Evolutionary conservation across 306 rosid species (phyloP), one percentile per base, ranked within the genome.

Genomic region (Malus asiatica): DNA sequence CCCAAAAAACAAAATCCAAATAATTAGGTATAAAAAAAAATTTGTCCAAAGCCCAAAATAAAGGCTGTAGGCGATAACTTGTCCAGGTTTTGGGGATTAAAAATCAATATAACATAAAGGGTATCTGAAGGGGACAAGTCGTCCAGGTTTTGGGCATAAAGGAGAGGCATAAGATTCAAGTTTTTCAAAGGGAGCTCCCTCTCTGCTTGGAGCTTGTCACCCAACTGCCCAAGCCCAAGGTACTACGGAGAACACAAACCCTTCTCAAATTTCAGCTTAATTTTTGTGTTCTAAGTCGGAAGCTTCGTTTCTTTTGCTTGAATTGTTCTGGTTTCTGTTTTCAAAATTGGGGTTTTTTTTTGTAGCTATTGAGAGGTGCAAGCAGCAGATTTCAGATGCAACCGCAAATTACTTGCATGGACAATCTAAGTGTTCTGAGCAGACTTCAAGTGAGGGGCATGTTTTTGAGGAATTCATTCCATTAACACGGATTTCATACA

Each of bases 381-480:
- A 66, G 81, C 89, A 85, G 40, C 93, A 87, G 64, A 46, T 83
- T 0, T 90, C 89, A 2, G 96, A 85, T 70, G 78, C 86, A 65
- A 89, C 83, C 25, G 84, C 84, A 23, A 92, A 91, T 84, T 86
- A 76, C 68, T 62, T 84, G 78, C 85, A 89, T n/a, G 89, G 87
- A 11, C 97, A 88, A 73, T 91, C 94, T 8, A 96, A 91, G 79
- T 86, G 95, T 77, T 91, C 96, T 4, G 95, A 78, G 68, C 95
- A 91, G 83, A 89, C 92, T 62, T 90, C 97, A 3, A 85, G 66
- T 52, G 88, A 81, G 70, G 92, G 77, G 2, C 90, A 81, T 76
- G 89, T 82, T 71, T 82, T 94, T 66, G 95, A 89, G 80, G 98
- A 92, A 76, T 94, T 94, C 23, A 87, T 94, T 32, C 98, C 96